phyloP scores from a whole-genome alignment of 805 yeast species.

The Kregervanrija pseudodelftensis region DNA sequence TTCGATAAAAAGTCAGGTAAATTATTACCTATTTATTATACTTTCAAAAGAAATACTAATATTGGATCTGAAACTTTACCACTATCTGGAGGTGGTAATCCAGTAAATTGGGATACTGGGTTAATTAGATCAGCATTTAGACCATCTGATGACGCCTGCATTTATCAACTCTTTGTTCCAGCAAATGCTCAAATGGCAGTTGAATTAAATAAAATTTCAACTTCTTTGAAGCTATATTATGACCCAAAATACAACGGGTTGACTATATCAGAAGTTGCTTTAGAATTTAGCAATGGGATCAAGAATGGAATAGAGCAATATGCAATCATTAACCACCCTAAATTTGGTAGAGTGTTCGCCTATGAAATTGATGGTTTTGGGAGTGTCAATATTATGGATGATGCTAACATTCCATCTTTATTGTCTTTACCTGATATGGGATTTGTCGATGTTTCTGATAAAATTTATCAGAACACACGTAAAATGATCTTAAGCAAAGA shows the following conservation, averaged over 20 bases:
- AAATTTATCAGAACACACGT: slow-evolving; percentile 70
- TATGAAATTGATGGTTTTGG: slow-evolving; percentile 89
- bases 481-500: slow-evolving; percentile 58
- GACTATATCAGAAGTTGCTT: slow-evolving; percentile 23
- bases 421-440: slow-evolving; percentile 79
- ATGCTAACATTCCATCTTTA: slow-evolving; percentile 82
- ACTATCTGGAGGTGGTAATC: slow-evolving; percentile 75
- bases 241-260: slow-evolving; percentile 5
- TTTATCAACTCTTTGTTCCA: slow-evolving; percentile 75
- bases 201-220: slow-evolving; percentile 41
- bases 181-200: slow-evolving; percentile 73
- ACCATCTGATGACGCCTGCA: slow-evolving; percentile 84
- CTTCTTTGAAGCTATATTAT: slow-evolving; percentile 16
- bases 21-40: slow-evolving; percentile 44
- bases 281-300: slow-evolving; percentile 35
- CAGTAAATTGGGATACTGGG: slow-evolving; percentile 65
- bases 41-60: slow-evolving; percentile 67
- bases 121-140: slow-evolving; percentile 77
- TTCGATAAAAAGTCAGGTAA: slow-evolving; percentile 42
- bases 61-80: slow-evolving; percentile 79
- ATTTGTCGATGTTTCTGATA: slow-evolving; percentile 42
- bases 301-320: slow-evolving; percentile 49
- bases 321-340: slow-evolving; percentile 63
- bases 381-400: slow-evolving; percentile 70
- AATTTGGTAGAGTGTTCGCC: slow-evolving; percentile 73